phyloP scores from a whole-genome alignment of 2,329 filamentous ascomycete genomes.

The Trichocomaceae sp. region DNA sequence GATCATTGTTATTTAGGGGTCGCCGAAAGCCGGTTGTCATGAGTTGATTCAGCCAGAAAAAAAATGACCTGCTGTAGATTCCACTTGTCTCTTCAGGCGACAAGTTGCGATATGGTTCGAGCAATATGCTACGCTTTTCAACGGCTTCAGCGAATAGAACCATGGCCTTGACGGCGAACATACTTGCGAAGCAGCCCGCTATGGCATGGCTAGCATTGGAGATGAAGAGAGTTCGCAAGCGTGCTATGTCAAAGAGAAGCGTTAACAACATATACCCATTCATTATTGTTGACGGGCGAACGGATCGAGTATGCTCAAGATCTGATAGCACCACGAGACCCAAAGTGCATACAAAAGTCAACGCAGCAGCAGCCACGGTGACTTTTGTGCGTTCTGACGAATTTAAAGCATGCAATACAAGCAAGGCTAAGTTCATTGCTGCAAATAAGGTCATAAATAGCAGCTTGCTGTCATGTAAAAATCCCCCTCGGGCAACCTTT shows the following conservation, averaged over 20 bases:
- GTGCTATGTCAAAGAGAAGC: constrained; percentile 35
- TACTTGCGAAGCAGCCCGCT: constrained; percentile 9
- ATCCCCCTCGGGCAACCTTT: constrained; percentile 2
- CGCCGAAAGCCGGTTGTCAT: constrained; percentile 37
- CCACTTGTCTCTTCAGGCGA: constrained; percentile 46
- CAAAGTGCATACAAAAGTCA: constrained; percentile 23
- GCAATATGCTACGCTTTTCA: constrained; percentile 33
- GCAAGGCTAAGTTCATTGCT: constrained; percentile 8
- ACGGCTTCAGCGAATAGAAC: constrained; percentile 37
- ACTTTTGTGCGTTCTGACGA: constrained; percentile 6
- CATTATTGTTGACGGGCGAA: constrained; percentile 25
- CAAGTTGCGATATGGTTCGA: constrained; percentile 27
- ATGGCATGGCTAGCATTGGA: constrained; percentile 2
- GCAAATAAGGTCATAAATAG: constrained; percentile 7
- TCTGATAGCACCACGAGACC: constrained; percentile 26
- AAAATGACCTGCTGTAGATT: constrained; percentile 38
- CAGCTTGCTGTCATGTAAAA: constrained; percentile 7
- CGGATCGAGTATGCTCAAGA: constrained; percentile 22
- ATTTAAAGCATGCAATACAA: constrained; percentile 1
- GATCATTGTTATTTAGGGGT: background rate
- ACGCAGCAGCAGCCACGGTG: constrained; percentile 20
- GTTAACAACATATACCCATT: constrained; percentile 37
- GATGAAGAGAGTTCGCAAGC: constrained; percentile 30
- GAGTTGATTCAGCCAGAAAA: constrained; percentile 46
- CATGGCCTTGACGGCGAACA: constrained; percentile 34